phyloP scores from a whole-genome alignment of 139 green algal genomes.

The Chlorella sp. region DNA sequence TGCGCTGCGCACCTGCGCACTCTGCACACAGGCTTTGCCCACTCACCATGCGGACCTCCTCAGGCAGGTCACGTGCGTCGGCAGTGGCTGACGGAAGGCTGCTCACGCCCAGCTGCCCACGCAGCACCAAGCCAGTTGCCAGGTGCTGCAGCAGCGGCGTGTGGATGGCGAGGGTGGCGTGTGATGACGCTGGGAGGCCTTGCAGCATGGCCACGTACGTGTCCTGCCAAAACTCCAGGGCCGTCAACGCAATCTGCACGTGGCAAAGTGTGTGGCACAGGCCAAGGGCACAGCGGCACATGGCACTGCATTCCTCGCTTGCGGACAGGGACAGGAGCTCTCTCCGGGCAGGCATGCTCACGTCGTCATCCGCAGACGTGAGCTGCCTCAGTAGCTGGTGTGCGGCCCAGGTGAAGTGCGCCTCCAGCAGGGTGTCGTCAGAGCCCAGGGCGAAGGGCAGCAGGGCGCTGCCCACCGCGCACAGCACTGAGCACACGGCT shows the following conservation, averaged over 20 bases:
- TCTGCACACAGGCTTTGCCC: too few relatives aligned
- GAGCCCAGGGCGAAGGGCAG: constrained; percentile 24
- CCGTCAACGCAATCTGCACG: constrained; percentile 24
- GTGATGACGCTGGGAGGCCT: not conserved
- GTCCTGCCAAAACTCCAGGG: constrained; percentile 40
- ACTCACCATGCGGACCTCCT: constrained; percentile 41
- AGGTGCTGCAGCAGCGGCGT: constrained; percentile 37
- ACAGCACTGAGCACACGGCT: constrained; percentile 28
- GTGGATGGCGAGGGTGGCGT: not conserved
- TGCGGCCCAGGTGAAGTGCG: constrained; percentile 17
- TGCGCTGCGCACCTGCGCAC: too few relatives aligned
- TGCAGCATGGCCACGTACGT: constrained; percentile 40
- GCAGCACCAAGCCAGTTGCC: constrained; percentile 33
- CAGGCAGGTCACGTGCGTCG: constrained; percentile 54
- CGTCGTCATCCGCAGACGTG: constrained; percentile 24
- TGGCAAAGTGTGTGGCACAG: too few relatives aligned
- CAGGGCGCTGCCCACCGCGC: constrained; percentile 21
- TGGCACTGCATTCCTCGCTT: too few relatives aligned
- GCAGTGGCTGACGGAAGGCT: constrained; percentile 31
- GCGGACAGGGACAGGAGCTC: too few relatives aligned
- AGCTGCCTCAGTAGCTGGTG: constrained; percentile 39
- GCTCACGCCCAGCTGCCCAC: constrained; percentile 26
- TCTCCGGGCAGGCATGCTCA: too few relatives aligned
- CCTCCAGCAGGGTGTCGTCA: constrained; percentile 4
- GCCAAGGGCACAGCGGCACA: too few relatives aligned